Evolutionary conservation across 805 yeast genomes (phyloP), one percentile per base, ranked within the genome.

Genomic region (Candida mattraensis): DNA sequence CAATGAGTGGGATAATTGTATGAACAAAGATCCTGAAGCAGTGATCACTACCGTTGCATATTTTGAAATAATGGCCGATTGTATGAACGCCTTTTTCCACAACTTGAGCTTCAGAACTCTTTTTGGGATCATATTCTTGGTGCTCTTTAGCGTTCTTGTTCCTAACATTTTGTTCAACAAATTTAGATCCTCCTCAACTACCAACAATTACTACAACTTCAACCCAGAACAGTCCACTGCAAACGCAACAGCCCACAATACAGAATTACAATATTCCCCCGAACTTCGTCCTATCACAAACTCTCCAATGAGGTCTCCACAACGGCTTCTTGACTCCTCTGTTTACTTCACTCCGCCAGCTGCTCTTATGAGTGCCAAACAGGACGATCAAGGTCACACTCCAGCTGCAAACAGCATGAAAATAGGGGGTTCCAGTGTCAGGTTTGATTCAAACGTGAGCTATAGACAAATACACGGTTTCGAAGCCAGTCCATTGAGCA

Each of bases 1-100:
- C 59, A 66, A 71, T 22, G 69, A 68, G 22, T 87, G 95, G 93
- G 82, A 76, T 42, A 72, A 71, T 39, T 93, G 99, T 58, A 86
- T 87, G 88, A 76, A 80, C 48, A 64, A 80, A 31, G 91, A 87
- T 44, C 89, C 95, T 7, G 71, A 74, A 17, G 48, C 63, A 36
- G 57, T 61, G 15, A 44, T 54, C 23, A 51, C 61, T 3, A 53
- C 63, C 2, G 57, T 43, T 19, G 63, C 62, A 1, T 58, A 58
- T 35, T 58, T 58, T 37, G 63, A 58, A 42, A 54, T 58, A 16
- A 32, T 58, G 14, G 62, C 63, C 3, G 63, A 58, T 28, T 58
- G 63, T 33, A 42, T 58, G 48, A 58, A 58, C 35, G 58, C 61
- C 4, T 55, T 58, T 25, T 58, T 58, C 45, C 58, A 58, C 24